These are phyloP conservation scores for Alternaria tenuissima DNA, from an alignment of 2,329 filamentous ascomycete species.

Conservation along the genomic window DNA sequence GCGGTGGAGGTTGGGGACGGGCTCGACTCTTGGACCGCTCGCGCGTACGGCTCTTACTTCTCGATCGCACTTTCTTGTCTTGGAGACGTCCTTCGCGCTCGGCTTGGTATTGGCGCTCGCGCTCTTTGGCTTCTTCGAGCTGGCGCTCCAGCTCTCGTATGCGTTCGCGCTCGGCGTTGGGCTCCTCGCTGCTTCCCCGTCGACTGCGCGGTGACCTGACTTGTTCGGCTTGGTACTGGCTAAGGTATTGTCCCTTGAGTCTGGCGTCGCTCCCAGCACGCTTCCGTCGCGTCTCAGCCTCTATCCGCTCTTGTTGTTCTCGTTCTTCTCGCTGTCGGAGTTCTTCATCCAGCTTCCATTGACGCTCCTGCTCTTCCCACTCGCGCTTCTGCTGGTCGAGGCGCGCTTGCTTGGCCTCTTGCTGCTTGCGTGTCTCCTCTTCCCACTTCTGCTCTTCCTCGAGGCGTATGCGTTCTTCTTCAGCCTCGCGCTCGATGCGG, in stretches of 20 bases:
- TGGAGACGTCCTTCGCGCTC: conserved; percentile 65
- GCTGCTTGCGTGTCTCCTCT: conserved; percentile 67
- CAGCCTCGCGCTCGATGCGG: conserved; percentile 61
- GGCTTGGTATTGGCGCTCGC: conserved; percentile 69
- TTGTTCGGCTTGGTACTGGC: conserved; percentile 83
- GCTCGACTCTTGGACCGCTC: conserved; percentile 48
- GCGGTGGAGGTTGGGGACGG: conserved; percentile 45
- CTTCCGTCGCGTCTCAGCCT: conserved; percentile 70
- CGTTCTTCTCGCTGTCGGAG: conserved; percentile 74
- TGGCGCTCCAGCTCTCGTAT: conserved; percentile 82
- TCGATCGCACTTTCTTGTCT: conserved; percentile 48
- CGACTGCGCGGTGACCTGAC: conserved; percentile 47
- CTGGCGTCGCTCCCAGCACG: conserved; percentile 70
- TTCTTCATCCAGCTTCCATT: conserved; percentile 81
- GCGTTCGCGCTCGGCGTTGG: conserved; percentile 68
- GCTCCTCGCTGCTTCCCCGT: conserved; percentile 54
- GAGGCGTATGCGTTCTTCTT: conserved; percentile 68
- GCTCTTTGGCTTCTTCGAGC: conserved; percentile 71
- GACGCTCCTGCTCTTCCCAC: conserved; percentile 79
- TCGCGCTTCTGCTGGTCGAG: conserved; percentile 73
- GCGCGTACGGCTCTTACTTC: conserved; percentile 47
- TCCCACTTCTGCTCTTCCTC: conserved; percentile 75
- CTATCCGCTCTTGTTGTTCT: conserved; percentile 69
- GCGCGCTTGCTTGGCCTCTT: conserved; percentile 66
- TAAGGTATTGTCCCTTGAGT: conserved; percentile 83